These are phyloP conservation scores for Plenodomus tracheiphilus DNA, from an alignment of 2,329 filamentous ascomycete genomes.

Conservation along the genomic window DNA sequence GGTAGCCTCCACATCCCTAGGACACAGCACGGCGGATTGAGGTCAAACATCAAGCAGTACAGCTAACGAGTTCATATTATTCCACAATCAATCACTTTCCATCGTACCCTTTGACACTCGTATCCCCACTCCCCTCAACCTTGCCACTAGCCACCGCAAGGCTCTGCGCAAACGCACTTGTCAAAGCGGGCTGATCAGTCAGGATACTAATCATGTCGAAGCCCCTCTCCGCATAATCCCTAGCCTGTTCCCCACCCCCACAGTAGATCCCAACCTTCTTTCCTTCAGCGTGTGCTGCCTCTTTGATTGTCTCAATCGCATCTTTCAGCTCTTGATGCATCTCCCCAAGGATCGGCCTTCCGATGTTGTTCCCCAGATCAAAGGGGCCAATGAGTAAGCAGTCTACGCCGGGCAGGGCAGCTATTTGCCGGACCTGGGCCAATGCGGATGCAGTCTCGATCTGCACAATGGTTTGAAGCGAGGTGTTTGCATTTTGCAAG, in stretches of 20 bases:
- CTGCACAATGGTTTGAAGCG: conserved; percentile 55
- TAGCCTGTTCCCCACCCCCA: conserved; percentile 55
- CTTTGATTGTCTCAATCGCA: conserved; percentile 56
- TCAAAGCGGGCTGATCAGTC: conserved; percentile 52
- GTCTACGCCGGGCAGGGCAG: conserved; percentile 57
- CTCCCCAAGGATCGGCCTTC: conserved; percentile 54
- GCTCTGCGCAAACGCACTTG: conserved; percentile 44
- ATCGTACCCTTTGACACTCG: conserved; percentile 26
- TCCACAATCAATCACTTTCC: conserved; percentile 8
- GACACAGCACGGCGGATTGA: not conserved
- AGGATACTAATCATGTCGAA: conserved; percentile 58
- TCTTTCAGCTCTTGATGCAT: conserved; percentile 56
- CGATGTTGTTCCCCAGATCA: conserved; percentile 62
- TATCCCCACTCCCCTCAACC: conserved; percentile 11
- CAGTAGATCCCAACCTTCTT: conserved; percentile 61
- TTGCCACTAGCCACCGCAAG: conserved; percentile 39
- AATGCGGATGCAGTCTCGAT: conserved; percentile 51
- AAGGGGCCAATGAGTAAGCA: conserved; percentile 59
- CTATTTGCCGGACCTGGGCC: conserved; percentile 51
- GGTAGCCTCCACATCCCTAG: not conserved
- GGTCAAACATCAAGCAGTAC: not conserved
- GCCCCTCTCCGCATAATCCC: conserved; percentile 56
- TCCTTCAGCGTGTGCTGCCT: conserved; percentile 55
- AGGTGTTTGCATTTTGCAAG: conserved; percentile 58
- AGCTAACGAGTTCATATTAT: not conserved